A percentile compares a stretch with the other conserved stretches of the same genome.
These are phyloP conservation scores for Cystobasidium pallidum DNA, from an alignment of 1,284 basidiomycete species.

Conservation along the genomic window DNA sequence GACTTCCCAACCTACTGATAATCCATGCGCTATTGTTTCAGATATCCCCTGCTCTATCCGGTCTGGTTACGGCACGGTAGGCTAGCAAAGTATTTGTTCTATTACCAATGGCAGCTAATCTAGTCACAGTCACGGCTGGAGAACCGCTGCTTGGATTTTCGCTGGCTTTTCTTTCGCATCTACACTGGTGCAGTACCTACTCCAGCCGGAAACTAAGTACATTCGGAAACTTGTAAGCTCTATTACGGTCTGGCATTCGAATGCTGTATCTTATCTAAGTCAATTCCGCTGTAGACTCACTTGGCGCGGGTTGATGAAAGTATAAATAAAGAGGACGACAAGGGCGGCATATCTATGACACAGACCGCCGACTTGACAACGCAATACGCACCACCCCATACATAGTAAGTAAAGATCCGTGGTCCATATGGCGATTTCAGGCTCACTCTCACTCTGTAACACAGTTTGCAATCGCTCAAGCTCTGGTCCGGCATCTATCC, in stretches of 20 bases:
- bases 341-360: neutral
- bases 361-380: neutral
- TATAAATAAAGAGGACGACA: constrained; percentile 11
- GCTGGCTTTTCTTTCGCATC: constrained; percentile 24
- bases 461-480: constrained; percentile 22
- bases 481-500: constrained; percentile 29
- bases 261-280: neutral
- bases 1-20: too few species aligned
- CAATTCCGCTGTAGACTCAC: neutral
- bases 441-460: neutral
- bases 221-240: constrained; percentile 23
- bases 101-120: neutral
- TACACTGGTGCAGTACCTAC: neutral
- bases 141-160: constrained; percentile 36
- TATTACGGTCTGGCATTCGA: too few species aligned
- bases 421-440: neutral
- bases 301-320: neutral
- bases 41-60: constrained; percentile 32
- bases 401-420: neutral
- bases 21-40: too few species aligned
- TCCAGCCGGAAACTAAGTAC: constrained; percentile 24
- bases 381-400: neutral
- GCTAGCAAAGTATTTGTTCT: neutral
- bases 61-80: constrained; percentile 30
- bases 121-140: constrained; percentile 21